phyloP scores from a whole-genome alignment of 2,329 filamentous ascomycete species.

The Ophiostoma sp. region DNA sequence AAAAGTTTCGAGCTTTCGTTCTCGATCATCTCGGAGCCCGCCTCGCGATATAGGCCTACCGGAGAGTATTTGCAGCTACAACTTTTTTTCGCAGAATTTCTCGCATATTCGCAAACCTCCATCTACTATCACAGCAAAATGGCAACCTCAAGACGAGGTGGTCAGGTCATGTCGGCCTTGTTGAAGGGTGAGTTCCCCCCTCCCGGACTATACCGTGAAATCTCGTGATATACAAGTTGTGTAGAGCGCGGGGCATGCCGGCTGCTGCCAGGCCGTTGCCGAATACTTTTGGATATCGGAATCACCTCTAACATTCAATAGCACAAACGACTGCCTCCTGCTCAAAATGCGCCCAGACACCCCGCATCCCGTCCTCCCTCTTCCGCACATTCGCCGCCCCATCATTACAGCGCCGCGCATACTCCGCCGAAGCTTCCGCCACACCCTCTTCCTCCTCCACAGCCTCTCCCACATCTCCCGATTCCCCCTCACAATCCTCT shows the following conservation, averaged over 20 bases:
- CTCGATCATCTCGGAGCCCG: not conserved
- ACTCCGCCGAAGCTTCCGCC: conserved; percentile 19
- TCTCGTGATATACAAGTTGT: conserved; percentile 16
- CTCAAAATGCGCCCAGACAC: conserved; percentile 33
- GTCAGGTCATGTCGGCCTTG: conserved; percentile 45
- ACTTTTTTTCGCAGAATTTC: not conserved
- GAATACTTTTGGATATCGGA: not conserved
- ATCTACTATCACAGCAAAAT: conserved; percentile 34
- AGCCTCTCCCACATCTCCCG: conserved; percentile 1
- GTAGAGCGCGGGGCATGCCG: not conserved
- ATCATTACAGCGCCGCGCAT: conserved; percentile 18
- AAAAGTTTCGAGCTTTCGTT: conserved; percentile 22
- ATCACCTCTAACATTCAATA: not conserved
- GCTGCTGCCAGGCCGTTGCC: not conserved
- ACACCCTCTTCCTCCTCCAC: conserved; percentile 13
- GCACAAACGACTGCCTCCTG: conserved; percentile 29
- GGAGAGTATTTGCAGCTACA: not conserved
- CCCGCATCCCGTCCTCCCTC: conserved; percentile 13
- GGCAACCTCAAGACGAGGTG: conserved; percentile 54
- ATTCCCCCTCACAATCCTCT: conserved; percentile 12
- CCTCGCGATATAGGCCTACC: not conserved
- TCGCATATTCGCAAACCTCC: no score
- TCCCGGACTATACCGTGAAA: not conserved
- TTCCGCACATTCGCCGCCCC: conserved; percentile 12
- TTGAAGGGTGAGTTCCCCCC: conserved; percentile 41